A percentile compares a stretch with the other conserved stretches of the same genome.
Conservation (phyloP, 768 basidiomycete genomes). For the Lentinula lateritia region DNA sequence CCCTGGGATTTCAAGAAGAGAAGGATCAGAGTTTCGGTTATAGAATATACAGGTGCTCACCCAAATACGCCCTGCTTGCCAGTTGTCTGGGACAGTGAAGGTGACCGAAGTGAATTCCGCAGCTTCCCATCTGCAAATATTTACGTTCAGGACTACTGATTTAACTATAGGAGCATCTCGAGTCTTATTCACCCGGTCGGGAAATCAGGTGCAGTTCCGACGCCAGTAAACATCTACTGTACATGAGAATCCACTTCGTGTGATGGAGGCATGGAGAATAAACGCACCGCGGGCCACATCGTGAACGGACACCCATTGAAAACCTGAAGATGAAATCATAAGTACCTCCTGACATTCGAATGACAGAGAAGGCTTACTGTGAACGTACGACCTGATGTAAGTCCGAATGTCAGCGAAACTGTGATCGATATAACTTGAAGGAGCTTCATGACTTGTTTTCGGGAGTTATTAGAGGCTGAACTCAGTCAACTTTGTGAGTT, state of each 20-base stretch:
- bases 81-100: constrained; percentile 40
- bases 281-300: constrained; percentile 29
- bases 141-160: not conserved
- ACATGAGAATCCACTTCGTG: not conserved
- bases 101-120: constrained; percentile 20
- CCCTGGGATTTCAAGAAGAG: constrained; percentile 20
- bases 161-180: not conserved
- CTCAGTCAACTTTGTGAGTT: not conserved
- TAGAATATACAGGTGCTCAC: constrained; percentile 14
- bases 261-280: constrained; percentile 27
- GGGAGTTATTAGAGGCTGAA: not conserved
- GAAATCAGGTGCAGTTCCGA: constrained; percentile 36
- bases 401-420: not conserved
- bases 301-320: constrained; percentile 45
- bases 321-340: constrained; percentile 12
- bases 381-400: constrained; percentile 1
- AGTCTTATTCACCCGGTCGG: constrained; percentile 13
- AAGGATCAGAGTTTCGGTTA: constrained; percentile 7
- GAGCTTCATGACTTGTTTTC: not conserved
- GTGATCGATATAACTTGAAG: not conserved
- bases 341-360: not conserved
- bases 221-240: constrained; percentile 54
- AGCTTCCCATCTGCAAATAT: constrained; percentile 17
- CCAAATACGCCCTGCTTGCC: constrained; percentile 52
- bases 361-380: not conserved